phyloP scores from a whole-genome alignment of 257 asterid genomes.

The Cordia subcordata region DNA sequence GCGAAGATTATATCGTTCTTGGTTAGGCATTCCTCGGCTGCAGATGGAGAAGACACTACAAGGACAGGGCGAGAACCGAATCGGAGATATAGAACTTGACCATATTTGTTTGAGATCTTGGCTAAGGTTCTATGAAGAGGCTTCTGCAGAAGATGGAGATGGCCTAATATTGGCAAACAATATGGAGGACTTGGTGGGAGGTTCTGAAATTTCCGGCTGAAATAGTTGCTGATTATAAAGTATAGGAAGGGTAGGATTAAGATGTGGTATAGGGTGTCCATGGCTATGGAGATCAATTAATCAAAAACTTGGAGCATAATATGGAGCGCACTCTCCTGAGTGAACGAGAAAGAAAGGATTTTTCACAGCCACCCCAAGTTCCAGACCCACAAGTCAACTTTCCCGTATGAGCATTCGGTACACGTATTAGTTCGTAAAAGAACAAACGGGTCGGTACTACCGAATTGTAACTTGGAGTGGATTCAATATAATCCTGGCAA shows the following conservation, averaged over 20 bases:
- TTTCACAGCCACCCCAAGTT: too few relatives aligned
- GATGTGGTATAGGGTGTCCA: slow-evolving; percentile 1
- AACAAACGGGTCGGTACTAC: too few relatives aligned
- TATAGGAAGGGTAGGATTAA: slow-evolving; percentile 18
- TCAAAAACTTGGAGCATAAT: too few relatives aligned
- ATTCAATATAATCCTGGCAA: too few relatives aligned
- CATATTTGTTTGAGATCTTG: slow-evolving; percentile 35
- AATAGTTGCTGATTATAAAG: slow-evolving; percentile 14
- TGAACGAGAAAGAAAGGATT: too few relatives aligned
- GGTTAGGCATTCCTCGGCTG: slow-evolving; percentile 59
- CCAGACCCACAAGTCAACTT: too few relatives aligned
- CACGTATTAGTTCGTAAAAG: too few relatives aligned
- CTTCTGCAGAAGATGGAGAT: slow-evolving; percentile 46
- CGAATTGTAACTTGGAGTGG: too few relatives aligned
- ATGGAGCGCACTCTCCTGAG: too few relatives aligned
- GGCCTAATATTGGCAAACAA: slow-evolving; percentile 62
- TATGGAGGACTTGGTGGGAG: slow-evolving; percentile 69
- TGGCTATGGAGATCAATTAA: neutral
- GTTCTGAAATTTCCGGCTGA: slow-evolving; percentile 36
- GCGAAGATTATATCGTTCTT: slow-evolving; percentile 59
- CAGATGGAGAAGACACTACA: slow-evolving; percentile 53
- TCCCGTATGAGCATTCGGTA: too few relatives aligned
- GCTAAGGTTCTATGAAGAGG: slow-evolving; percentile 60
- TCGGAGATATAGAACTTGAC: slow-evolving; percentile 51
- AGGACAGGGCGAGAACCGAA: slow-evolving; percentile 61